Conservation (phyloP, 495 filamentous ascomycete species). For the Cercophora scortea region DNA sequence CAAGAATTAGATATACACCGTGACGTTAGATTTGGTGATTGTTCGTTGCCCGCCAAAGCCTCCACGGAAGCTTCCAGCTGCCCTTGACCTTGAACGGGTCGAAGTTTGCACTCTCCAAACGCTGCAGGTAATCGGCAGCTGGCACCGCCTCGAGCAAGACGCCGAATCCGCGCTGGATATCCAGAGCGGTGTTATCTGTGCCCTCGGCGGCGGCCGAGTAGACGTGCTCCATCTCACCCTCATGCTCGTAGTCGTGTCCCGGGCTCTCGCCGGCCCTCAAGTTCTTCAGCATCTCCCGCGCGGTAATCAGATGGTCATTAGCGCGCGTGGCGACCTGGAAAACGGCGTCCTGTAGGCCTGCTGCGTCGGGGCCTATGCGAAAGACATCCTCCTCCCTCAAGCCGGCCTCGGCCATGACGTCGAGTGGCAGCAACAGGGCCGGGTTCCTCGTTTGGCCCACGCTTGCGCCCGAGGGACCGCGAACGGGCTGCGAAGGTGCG, state of each 20-base stretch:
- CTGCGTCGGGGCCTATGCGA: constrained; percentile 64
- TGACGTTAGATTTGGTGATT: constrained; percentile 48
- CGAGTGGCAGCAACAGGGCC: constrained; percentile 64
- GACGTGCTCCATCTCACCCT: constrained; percentile 66
- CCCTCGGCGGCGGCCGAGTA: constrained; percentile 37
- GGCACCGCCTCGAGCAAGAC: constrained; percentile 74
- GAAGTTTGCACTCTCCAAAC: constrained; percentile 72
- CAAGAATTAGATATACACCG: background rate
- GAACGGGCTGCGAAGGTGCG: constrained; percentile 56
- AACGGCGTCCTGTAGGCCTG: constrained; percentile 78
- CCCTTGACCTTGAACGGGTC: constrained; percentile 60
- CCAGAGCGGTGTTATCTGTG: constrained; percentile 25
- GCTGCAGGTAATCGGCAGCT: constrained; percentile 68
- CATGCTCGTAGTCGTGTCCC: constrained; percentile 81
- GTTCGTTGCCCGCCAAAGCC: constrained; percentile 63
- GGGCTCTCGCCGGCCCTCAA: constrained; percentile 62
- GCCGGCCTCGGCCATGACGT: constrained; percentile 75
- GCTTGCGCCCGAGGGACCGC: constrained; percentile 27
- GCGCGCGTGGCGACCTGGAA: constrained; percentile 88
- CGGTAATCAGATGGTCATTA: constrained; percentile 92
- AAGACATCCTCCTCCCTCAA: constrained; percentile 85
- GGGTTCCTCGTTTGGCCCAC: constrained; percentile 31
- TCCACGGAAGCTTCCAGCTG: constrained; percentile 87
- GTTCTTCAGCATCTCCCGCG: constrained; percentile 79
- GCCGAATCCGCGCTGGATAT: constrained; percentile 63